Percentiles rank a stretch among this genome's conserved stretches.
phyloP scores from a whole-genome alignment of 176 grass and related monocot genomes.

The Ensete glaucum region DNA sequence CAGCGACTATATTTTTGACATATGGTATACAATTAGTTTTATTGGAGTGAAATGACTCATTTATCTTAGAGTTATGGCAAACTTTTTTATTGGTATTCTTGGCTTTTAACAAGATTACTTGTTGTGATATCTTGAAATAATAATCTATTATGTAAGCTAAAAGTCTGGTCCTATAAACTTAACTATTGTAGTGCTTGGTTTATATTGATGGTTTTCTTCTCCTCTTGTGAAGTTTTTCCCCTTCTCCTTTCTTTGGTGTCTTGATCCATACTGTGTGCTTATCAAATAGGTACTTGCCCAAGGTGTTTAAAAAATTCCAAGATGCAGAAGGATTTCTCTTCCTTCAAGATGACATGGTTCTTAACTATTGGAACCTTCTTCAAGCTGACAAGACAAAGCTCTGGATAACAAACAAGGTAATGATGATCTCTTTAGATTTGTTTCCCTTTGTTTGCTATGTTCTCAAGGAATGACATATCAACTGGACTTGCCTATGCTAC shows the following conservation, averaged over 20 bases:
- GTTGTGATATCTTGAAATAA: too few relatives aligned
- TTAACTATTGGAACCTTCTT: constrained; percentile 98
- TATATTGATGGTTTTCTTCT: background rate
- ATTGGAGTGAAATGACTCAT: too few relatives aligned
- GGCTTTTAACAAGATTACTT: too few relatives aligned
- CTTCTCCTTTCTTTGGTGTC: background rate
- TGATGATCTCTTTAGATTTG: constrained; percentile 8
- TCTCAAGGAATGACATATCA: background rate
- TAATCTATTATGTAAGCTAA: background rate
- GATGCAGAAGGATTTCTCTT: constrained; percentile 95
- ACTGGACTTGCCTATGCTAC: background rate
- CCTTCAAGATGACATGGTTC: constrained; percentile 90
- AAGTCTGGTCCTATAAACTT: background rate
- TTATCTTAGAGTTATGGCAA: too few relatives aligned
- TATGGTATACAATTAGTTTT: too few relatives aligned
- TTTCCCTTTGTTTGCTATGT: background rate
- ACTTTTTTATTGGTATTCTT: too few relatives aligned
- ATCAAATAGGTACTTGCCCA: constrained; percentile 66
- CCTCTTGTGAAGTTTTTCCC: background rate
- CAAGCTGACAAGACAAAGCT: constrained; percentile 89
- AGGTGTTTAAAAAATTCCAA: constrained; percentile 68
- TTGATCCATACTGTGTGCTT: constrained; percentile 7
- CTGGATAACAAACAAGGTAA: constrained; percentile 96
- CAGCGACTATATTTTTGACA: too few relatives aligned
- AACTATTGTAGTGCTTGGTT: background rate